Evolutionary conservation across 306 rosid genomes (phyloP), one percentile per base, ranked within the genome.

Genomic region (Rosa chinensis): DNA sequence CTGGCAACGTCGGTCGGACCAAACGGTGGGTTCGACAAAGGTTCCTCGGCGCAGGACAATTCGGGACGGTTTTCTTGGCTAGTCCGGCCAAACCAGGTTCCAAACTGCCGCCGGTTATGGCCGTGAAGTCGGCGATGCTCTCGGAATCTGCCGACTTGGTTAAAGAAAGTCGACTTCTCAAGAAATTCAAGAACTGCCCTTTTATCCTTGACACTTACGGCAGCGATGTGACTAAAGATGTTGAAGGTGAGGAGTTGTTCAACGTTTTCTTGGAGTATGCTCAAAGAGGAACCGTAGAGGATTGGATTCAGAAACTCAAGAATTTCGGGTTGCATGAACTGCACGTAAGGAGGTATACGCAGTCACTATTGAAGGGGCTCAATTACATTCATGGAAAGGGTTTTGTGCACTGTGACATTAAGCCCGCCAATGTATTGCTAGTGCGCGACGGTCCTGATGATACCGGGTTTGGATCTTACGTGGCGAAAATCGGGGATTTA

Each of bases 401-500:
- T 4, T 79, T 23, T 23, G 83, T 79, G 5, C 83, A 79, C 35
- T 73, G 83, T 56, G 78, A 79, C 42, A 39, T 79, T 18, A 79
- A 79, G 43, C 82, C 74, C 0, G 66, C 21, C 1, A 79, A 72
- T 35, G n/a, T 79, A 4, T 28, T 79, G 18, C 64, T 79, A 1
- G 78, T 72, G 21, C 21, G 70, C 17, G 9, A 64, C 2, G 70
- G 70, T 64, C 45, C 21, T 35, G 5, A 35, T 8, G 70, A 64
- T 64, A 37, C 70, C 0, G 70, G 70, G 12, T 64, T 64, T 16
- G 80, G 42, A 10, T 45, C 23, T 28, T 44, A 42, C 35, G 61
- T 42, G 10, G 74, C 83, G 43, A 80, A 74, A 13, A 67, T 80
- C n/a, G 75, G 52, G 2, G 83, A 80, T 48, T 43, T 73, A 3